These are phyloP conservation scores for Hemisphaericaspora subhashii DNA, from an alignment of 1,139 yeast genomes.

Conservation along the genomic window DNA sequence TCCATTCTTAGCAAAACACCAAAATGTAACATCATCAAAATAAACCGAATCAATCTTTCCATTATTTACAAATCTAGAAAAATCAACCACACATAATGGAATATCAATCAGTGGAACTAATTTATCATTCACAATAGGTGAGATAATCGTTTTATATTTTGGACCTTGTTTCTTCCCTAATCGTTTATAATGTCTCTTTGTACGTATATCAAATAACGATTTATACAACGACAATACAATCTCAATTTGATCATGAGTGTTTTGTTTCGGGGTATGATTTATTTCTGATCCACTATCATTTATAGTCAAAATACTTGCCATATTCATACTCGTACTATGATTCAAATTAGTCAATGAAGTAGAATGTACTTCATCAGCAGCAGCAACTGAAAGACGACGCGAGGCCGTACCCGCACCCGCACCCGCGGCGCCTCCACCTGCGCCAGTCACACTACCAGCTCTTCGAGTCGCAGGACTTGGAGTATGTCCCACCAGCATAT, in stretches of 20 bases:
- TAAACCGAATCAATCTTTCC: slow-evolving; percentile 49
- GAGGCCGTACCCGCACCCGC: no score
- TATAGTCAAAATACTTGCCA: slow-evolving; percentile 12
- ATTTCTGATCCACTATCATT: slow-evolving; percentile 5
- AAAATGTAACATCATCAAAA: slow-evolving; percentile 38
- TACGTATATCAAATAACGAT: slow-evolving; percentile 37
- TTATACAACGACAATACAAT: slow-evolving; percentile 34
- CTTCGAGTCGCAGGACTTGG: slow-evolving; percentile 15
- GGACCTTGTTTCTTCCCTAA: slow-evolving; percentile 9
- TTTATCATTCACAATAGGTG: slow-evolving; percentile 41
- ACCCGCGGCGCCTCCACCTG: background rate
- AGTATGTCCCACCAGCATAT: slow-evolving; percentile 8
- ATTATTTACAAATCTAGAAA: slow-evolving; percentile 31
- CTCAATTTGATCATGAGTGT: slow-evolving; percentile 18
- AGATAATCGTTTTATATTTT: slow-evolving; percentile 28
- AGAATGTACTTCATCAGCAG: slow-evolving; percentile 12
- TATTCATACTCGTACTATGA: slow-evolving; percentile 12
- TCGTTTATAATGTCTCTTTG: slow-evolving; percentile 27
- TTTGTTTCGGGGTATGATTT: background rate
- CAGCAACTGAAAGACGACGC: slow-evolving; percentile 14
- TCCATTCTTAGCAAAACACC: slow-evolving; percentile 56
- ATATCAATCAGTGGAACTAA: slow-evolving; percentile 42
- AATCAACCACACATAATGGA: slow-evolving; percentile 36
- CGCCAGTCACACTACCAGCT: background rate
- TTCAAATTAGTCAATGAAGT: slow-evolving; percentile 13